A percentile compares a stretch with the other conserved stretches of the same genome.
Conservation (phyloP, 2,329 filamentous ascomycete genomes). For the Dactylellina cionopaga region DNA sequence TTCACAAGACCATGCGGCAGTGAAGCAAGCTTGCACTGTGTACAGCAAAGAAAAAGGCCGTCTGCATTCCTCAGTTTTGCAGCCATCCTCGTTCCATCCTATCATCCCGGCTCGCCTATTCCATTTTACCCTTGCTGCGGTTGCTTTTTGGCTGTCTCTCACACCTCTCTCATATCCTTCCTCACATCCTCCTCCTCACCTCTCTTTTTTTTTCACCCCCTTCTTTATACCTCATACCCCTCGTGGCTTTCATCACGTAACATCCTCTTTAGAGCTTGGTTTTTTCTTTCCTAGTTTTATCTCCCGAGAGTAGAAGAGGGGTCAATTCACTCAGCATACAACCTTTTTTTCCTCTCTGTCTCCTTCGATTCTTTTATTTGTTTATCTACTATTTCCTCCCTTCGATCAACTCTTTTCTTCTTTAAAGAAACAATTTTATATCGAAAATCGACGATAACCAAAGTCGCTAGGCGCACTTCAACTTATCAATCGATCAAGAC, state of each 20-base stretch:
- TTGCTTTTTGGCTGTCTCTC: constrained; percentile 19
- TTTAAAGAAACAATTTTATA: constrained; percentile 8
- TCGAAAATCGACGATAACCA: background rate
- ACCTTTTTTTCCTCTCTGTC: constrained; percentile 1
- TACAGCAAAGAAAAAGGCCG: no score
- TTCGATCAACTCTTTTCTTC: background rate
- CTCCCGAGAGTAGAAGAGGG: constrained; percentile 26
- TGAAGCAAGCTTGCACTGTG: no score
- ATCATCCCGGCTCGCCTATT: constrained; percentile 51
- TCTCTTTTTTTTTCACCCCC: constrained; percentile 14
- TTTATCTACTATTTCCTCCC: background rate
- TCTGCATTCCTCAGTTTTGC: constrained; percentile 28
- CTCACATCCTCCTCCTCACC: constrained; percentile 9
- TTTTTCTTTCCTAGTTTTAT: constrained; percentile 21
- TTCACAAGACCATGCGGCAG: constrained; percentile 31
- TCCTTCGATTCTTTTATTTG: constrained; percentile 16
- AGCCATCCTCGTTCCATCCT: constrained; percentile 26
- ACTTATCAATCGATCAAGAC: background rate
- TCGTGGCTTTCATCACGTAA: constrained; percentile 16
- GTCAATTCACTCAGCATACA: constrained; percentile 13
- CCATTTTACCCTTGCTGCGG: constrained; percentile 46
- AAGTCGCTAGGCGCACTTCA: background rate
- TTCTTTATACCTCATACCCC: constrained; percentile 37
- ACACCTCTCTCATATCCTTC: constrained; percentile 8
- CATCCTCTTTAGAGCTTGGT: background rate